These are phyloP conservation scores for Pseudotsuga menziesii DNA, from an alignment of 75 land plant species.

Conservation along the genomic window DNA sequence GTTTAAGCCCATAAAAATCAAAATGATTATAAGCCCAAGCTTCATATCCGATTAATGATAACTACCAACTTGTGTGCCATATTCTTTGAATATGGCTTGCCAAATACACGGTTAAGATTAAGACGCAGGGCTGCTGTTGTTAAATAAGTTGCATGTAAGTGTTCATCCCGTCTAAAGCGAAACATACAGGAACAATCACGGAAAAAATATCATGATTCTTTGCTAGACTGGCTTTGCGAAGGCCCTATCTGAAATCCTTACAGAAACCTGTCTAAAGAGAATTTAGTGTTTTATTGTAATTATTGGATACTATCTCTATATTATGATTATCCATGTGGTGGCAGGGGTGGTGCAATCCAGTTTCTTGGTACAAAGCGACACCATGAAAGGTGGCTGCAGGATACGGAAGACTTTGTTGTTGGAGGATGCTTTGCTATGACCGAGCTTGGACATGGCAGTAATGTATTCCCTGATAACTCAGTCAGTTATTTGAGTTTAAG, in stretches of 20 bases:
- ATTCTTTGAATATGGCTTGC: not conserved
- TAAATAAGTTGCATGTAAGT: not conserved
- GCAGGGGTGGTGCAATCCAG: conserved; percentile 81
- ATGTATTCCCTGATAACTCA: conserved; percentile 47
- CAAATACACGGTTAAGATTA: not conserved
- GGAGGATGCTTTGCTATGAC: conserved; percentile 96
- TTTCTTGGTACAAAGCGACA: conserved; percentile 83
- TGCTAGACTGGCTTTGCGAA: not conserved
- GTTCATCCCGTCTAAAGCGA: not conserved
- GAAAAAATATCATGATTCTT: too few species aligned
- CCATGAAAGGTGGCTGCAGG: conserved; percentile 85
- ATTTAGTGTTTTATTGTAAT: not conserved
- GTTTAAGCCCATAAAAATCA: too few species aligned
- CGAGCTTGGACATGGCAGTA: conserved; percentile 97
- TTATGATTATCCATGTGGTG: not conserved
- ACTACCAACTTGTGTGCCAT: not conserved
- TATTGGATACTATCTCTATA: not conserved
- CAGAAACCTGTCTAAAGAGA: not conserved
- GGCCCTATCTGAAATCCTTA: not conserved
- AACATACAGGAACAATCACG: not conserved
- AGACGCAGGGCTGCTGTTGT: not conserved
- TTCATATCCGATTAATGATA: not conserved
- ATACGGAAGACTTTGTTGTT: conserved; percentile 60
- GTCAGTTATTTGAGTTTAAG: conserved; percentile 5
- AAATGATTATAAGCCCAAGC: too few species aligned